Evolutionary conservation across 2,329 filamentous ascomycete species (phyloP), one percentile per base, ranked within the genome.

Genomic region (Parafenestella ontariensis): DNA sequence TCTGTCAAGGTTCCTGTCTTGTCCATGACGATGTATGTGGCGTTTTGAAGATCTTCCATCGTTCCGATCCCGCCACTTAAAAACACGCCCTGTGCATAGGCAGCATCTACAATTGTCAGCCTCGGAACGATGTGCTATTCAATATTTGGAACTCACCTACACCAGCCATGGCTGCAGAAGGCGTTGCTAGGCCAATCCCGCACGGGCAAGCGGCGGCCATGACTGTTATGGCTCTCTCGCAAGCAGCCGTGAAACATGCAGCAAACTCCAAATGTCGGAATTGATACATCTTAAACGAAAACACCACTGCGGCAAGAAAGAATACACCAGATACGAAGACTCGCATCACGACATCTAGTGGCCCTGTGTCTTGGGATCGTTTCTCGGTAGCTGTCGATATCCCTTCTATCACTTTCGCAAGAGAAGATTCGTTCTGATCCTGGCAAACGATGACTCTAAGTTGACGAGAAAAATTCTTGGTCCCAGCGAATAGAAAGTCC

Each of bases 1-100:
- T 48, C 39, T 15, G 58, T 62, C 34, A 64, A 29, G 0, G 61
- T 64, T 1, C 61, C 59, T 1, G 59, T 62, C 40, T 62, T 64
- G 21, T 64, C 56, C 54, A 64, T 56, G 11, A 64, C 52, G 7
- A 59, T 18, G 24, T 64, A 54, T 18, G 55, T 61, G 8, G 48
- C 46, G 0, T 21, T 34, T 18, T 41, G 28, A 1, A 64, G 21
- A 15, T 17, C 21, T 29, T 55, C 33, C 55, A 64, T 59, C 0
- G 52, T 58, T 36, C 41, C 39, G 18, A 56, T 54, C 3, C 61
- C 58, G 18, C 52, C 54, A 13, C 43, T 48, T 18, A 64, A 42
- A 11, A 64, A 31, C n/a, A 64, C 41, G 4, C 58, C 61, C 10
- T 51, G 17, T 5, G 42, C 29, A 18, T 52, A 58, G 9, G 61